These are phyloP conservation scores for Fusarium chlamydosporum DNA, from an alignment of 2,329 filamentous ascomycete species.

Conservation along the genomic window DNA sequence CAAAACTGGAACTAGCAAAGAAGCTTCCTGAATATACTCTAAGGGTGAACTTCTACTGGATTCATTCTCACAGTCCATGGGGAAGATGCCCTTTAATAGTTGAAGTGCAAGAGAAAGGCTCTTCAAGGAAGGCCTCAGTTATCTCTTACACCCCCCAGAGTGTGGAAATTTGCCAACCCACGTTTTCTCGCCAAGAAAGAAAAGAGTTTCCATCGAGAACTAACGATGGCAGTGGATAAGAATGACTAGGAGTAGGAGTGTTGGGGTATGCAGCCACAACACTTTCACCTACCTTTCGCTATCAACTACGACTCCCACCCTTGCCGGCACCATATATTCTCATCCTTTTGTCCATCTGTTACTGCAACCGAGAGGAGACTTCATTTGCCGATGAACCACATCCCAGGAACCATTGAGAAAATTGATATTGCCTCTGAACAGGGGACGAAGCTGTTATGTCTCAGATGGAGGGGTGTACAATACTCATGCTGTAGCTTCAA, in stretches of 20 bases:
- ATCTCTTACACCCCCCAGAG: constrained; percentile 15
- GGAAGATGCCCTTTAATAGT: constrained; percentile 41
- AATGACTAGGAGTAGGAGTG: constrained; percentile 7
- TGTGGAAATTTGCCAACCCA: constrained; percentile 31
- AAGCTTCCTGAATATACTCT: constrained; percentile 7
- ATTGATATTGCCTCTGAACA: background rate
- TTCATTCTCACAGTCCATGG: background rate
- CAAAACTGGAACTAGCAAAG: constrained; percentile 3
- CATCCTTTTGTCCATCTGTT: constrained; percentile 45
- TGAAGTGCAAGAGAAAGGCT: background rate
- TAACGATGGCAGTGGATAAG: constrained; percentile 11
- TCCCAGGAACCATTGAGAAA: constrained; percentile 5
- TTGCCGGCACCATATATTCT: constrained; percentile 22
- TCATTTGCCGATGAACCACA: constrained; percentile 33
- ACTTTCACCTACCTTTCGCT: background rate
- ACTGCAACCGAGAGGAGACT: constrained; percentile 29
- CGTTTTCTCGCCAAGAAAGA: constrained; percentile 30
- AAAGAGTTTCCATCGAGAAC: constrained; percentile 1
- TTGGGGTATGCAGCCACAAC: constrained; percentile 26
- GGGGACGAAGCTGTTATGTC: constrained; percentile 20
- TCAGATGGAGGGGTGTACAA: constrained; percentile 18
- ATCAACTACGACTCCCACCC: background rate
- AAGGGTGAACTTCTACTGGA: background rate
- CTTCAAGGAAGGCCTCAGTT: constrained; percentile 27
- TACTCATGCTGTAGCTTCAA: background rate